Base-by-base conservation (phyloP, 1,284 basidiomycete genomes). In the Rhodotorula sp. region DNA sequence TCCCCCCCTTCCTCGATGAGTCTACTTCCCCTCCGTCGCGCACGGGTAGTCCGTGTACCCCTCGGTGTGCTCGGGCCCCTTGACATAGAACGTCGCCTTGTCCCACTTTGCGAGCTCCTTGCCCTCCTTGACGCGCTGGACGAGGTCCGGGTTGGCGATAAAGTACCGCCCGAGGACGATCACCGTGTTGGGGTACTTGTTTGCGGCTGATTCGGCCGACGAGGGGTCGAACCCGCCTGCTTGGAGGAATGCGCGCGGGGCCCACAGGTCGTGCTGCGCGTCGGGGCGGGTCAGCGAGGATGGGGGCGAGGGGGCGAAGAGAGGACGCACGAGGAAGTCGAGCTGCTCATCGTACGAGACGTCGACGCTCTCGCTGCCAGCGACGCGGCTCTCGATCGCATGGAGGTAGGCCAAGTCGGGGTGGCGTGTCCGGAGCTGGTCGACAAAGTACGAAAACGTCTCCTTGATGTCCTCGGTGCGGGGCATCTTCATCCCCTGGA, bases 361-460 rank as follows among this genome's bases (percentile, higher is more conserved):
- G 15, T 70, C 73, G 32, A 72, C 29, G 12, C 54, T 65, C 0
- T 39, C 36, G 65, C 73, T 76, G 29, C 77, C 78, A 2, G 70
- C 70, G 57, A 76, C 69, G 17, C 75, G 66, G 10, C 68, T 63
- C 39, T 78, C 75, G 54, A 79, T 76, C 34, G 85, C 80, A 77
- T 90, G 88, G 27, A 88, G 69, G 77, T 88, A 89, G 1, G 86
- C 87, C 6, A 75, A 41, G 12, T 66, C 83, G n/a, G 87, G 85
- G 76, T 85, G 82, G 3, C 80, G 75, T 56, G 84, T 80, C 64
- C 84, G 69, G 54, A 83, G 75, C 41, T 71, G 61, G 37, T 76
- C 58, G 59, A 74, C 66, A 62, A 79, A 72, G 60, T 78, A 78
- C 29, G 69, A 59, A 74, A 83, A 84, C 2, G 80, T 80, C 53